Evolutionary conservation across 176 grass and related monocot species (phyloP).

Genomic region (Thinopyrum elongatum): DNA sequence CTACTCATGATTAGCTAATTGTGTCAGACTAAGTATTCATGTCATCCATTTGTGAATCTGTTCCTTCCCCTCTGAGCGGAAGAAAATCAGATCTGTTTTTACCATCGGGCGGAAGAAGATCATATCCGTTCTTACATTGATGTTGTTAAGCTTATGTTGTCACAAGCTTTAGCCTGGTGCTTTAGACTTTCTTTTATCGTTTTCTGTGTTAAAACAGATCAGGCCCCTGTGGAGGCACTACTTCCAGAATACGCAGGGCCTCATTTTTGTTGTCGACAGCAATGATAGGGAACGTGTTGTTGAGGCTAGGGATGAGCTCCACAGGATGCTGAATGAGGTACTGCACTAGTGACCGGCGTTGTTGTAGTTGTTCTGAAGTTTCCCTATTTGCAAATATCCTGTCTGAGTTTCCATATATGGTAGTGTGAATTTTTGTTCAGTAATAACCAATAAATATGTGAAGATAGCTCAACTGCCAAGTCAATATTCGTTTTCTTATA

Average conservation of each 20-base stretch:
- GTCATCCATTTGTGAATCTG: not conserved
- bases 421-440: not conserved
- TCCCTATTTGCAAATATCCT: not conserved
- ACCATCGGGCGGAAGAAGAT: too few relatives aligned
- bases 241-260: slow-evolving; percentile 89
- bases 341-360: not conserved
- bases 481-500: not conserved
- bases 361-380: slow-evolving; percentile 6
- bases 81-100: too few relatives aligned
- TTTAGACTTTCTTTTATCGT: not conserved
- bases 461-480: not conserved
- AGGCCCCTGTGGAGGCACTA: slow-evolving; percentile 94
- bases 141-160: not conserved
- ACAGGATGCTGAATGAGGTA: slow-evolving; percentile 91
- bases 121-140: not conserved
- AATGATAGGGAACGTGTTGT: slow-evolving; percentile 95
- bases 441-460: not conserved
- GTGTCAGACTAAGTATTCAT: not conserved
- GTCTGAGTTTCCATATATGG: not conserved
- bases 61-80: not conserved
- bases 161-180: not conserved
- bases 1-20: not conserved
- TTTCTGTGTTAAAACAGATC: slow-evolving; percentile 57
- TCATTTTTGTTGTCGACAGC: slow-evolving; percentile 91
- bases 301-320: slow-evolving; percentile 85